Evolutionary conservation across 768 basidiomycete species (phyloP), one percentile per base, ranked within the genome.

Genomic region (Amanita brunnescens): DNA sequence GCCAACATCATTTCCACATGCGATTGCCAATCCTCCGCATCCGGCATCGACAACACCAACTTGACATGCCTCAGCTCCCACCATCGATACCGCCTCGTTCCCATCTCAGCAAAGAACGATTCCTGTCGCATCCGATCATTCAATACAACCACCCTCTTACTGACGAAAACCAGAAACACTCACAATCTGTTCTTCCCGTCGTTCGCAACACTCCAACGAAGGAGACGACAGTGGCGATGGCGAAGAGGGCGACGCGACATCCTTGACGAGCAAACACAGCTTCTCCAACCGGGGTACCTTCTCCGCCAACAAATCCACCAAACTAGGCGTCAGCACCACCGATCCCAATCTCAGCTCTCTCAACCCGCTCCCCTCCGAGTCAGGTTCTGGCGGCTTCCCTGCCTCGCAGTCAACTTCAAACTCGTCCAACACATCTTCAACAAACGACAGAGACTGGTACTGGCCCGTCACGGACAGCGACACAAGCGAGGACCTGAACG

Each of bases 291-390:
- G 29, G 0, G 72, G 70, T 18, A 74, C 62, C 45, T 62, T 65
- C 45, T 59, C 51, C 2, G 73, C 69, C 14, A 77, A 59, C 6
- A 74, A 55, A 51, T 76, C 72, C 10, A 77, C 30, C 9, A 77
- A 61, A 51, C 70, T 61, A 2, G 74, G 74, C 6, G 69, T 71
- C 6, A 77, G 61, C 9, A 64, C 64, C 7, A 75, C 63, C 1
- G 70, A 63, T 8, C 73, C 71, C 12, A 77, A 55, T 2, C 73
- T 65, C 6, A 75, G 62, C 6, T 57, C 65, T 6, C 60, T 57
- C 26, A 75, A 59, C 6, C 49, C 59, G 50, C n/a, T n/a, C n/a
- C n/a, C n/a, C n/a, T n/a, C n/a, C n/a, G n/a, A n/a, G n/a, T n/a
- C n/a, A n/a, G n/a, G n/a, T n/a, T n/a, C n/a, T n/a, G n/a, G n/a